phyloP scores from a whole-genome alignment of 139 green algal species.

The Edaphochlamys debaryana region DNA sequence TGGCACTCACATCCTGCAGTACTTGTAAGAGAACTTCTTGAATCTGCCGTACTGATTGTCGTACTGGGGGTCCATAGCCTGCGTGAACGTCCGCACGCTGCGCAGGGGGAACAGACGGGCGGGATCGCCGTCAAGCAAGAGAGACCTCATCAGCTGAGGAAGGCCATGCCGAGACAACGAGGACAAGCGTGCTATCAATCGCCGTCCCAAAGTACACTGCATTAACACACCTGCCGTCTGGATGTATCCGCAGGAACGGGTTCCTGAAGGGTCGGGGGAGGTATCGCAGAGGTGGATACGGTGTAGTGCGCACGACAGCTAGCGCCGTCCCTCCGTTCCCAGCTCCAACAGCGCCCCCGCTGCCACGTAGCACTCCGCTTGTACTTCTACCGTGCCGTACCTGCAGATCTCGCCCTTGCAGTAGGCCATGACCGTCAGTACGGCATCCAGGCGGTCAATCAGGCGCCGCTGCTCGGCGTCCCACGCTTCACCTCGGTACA shows the following conservation, averaged over 20 bases:
- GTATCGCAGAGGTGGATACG: too few species aligned
- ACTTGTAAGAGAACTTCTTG: slow-evolving; percentile 1
- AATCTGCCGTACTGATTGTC: slow-evolving; percentile 7
- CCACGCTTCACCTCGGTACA: too few species aligned
- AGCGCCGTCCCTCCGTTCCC: too few species aligned
- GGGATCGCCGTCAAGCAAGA: too few species aligned
- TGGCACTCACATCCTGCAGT: not conserved
- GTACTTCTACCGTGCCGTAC: too few species aligned
- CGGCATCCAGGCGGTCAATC: not conserved
- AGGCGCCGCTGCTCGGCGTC: not conserved
- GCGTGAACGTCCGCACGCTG: not conserved
- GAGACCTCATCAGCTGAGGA: too few species aligned
- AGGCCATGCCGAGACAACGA: too few species aligned
- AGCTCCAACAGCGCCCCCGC: too few species aligned
- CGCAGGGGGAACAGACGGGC: not conserved
- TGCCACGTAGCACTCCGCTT: too few species aligned
- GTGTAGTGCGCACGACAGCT: too few species aligned
- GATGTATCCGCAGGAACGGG: too few species aligned
- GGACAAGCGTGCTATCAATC: not conserved
- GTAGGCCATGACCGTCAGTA: slow-evolving; percentile 21
- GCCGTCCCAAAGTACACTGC: not conserved
- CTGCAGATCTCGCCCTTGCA: slow-evolving; percentile 4
- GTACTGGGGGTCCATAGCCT: not conserved
- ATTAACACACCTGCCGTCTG: not conserved
- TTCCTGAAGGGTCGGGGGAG: too few species aligned